phyloP scores from a whole-genome alignment of 441 rosid species.

The Manihot esculenta region DNA sequence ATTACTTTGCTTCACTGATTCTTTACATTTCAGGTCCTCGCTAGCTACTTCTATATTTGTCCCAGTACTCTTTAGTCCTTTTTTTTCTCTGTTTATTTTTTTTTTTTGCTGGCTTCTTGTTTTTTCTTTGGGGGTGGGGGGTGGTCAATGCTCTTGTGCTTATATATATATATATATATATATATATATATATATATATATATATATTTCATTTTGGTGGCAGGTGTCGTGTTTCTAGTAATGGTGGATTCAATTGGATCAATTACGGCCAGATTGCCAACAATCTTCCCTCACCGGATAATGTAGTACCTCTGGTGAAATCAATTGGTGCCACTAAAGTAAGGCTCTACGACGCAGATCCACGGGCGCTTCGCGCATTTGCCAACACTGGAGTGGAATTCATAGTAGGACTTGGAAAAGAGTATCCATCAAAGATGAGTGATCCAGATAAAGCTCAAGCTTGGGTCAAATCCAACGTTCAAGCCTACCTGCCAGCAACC shows the following conservation, averaged over 20 bases:
- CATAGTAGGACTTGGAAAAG: constrained; percentile 83
- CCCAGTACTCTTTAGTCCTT: too few relatives aligned
- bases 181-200: too few relatives aligned
- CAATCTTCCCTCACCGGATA: constrained; percentile 72
- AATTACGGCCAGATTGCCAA: constrained; percentile 94
- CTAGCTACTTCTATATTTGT: too few relatives aligned
- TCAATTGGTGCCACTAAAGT: constrained; percentile 78
- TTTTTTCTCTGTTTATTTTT: too few relatives aligned
- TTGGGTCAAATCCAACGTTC: constrained; percentile 76
- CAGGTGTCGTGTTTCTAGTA: constrained; percentile 26
- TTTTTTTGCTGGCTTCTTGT: too few relatives aligned
- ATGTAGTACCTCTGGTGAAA: constrained; percentile 69
- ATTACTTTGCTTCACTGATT: constrained; percentile 20
- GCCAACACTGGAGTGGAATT: constrained; percentile 73
- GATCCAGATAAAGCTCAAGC: constrained; percentile 55
- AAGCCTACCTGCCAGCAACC: constrained; percentile 67
- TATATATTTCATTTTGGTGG: not conserved
- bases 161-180: too few relatives aligned
- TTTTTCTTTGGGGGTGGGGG: too few relatives aligned
- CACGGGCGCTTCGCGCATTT: constrained; percentile 68
- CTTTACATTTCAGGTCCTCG: constrained; percentile 39
- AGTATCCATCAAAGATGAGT: constrained; percentile 52
- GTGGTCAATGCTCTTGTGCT: not conserved
- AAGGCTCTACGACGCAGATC: constrained; percentile 94
- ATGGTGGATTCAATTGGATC: constrained; percentile 54